Conservation (phyloP, 2,329 filamentous ascomycete species). For the Cladobotryum protrusum region DNA sequence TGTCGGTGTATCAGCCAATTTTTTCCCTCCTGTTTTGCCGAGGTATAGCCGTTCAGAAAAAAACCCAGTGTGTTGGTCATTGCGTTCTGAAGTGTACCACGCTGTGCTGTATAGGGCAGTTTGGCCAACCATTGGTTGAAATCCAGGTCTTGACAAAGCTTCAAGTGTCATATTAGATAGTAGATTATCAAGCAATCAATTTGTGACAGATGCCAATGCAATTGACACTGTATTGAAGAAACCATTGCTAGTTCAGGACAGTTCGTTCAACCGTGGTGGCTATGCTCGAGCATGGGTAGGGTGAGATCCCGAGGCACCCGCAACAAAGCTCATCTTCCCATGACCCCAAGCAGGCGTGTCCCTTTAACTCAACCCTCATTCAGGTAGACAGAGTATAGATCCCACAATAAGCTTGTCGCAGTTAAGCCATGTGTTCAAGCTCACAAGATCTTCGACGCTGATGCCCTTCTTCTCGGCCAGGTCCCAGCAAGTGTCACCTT, state of each 20-base stretch:
- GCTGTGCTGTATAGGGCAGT: too few relatives aligned
- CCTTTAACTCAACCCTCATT: background rate
- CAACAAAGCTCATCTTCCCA: background rate
- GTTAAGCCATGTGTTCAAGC: conserved; percentile 39
- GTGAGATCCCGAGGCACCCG: background rate
- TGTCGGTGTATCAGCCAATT: too few relatives aligned
- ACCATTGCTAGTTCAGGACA: too few relatives aligned
- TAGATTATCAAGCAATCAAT: background rate
- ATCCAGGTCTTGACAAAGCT: too few relatives aligned
- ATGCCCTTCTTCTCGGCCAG: conserved; percentile 39
- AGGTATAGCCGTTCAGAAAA: too few relatives aligned
- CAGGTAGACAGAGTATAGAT: conserved; percentile 39
- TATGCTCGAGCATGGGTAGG: background rate
- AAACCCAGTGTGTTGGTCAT: too few relatives aligned
- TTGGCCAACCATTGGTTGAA: too few relatives aligned
- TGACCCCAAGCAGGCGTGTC: background rate
- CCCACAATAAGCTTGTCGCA: conserved; percentile 41
- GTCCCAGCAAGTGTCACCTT: conserved; percentile 48
- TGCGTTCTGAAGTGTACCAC: too few relatives aligned
- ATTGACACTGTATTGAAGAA: too few relatives aligned
- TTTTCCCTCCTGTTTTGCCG: too few relatives aligned
- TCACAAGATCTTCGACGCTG: conserved; percentile 40
- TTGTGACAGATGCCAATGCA: too few relatives aligned
- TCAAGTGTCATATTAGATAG: background rate
- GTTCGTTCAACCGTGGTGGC: too few relatives aligned